These are phyloP conservation scores for Crithidia brevicula DNA, from an alignment of 208 protist genomes.

Conservation along the genomic window DNA sequence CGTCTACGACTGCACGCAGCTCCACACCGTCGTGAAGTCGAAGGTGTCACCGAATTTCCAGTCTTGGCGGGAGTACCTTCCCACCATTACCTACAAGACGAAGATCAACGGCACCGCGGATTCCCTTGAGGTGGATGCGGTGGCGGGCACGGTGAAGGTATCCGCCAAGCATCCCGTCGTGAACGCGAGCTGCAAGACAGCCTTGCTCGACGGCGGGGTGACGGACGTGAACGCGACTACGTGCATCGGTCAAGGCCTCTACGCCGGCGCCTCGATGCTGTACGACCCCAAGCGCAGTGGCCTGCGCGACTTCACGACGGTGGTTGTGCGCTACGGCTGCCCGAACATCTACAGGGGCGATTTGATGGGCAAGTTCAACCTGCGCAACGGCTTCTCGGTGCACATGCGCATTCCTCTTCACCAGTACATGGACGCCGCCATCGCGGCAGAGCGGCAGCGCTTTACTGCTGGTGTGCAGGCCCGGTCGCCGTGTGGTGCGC, in stretches of 20 bases:
- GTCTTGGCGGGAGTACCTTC: slow-evolving; percentile 46
- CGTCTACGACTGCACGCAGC: slow-evolving; percentile 24
- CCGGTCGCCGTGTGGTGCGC: slow-evolving; percentile 57
- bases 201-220: slow-evolving; percentile 35
- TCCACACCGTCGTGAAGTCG: slow-evolving; percentile 21
- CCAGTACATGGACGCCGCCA: slow-evolving; percentile 43
- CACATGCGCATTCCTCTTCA: slow-evolving; percentile 64
- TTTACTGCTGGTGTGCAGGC: slow-evolving; percentile 65
- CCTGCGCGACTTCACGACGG: slow-evolving; percentile 50
- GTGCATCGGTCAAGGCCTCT: slow-evolving; percentile 31
- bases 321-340: slow-evolving; percentile 41
- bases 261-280: slow-evolving; percentile 32
- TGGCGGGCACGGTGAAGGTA: slow-evolving; percentile 30
- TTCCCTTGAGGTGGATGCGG: slow-evolving; percentile 28
- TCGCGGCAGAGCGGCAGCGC: slow-evolving; percentile 52
- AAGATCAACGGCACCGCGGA: slow-evolving; percentile 17
- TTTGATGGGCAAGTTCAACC: slow-evolving; percentile 58
- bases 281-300: slow-evolving; percentile 81
- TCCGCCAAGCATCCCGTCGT: slow-evolving; percentile 42
- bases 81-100: slow-evolving; percentile 34
- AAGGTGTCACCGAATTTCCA: slow-evolving; percentile 26
- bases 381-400: slow-evolving; percentile 41
- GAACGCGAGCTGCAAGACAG: slow-evolving; percentile 28
- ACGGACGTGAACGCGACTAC: slow-evolving; percentile 52
- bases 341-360: slow-evolving; percentile 52